Conservation (phyloP, 78 protist genomes). For the Dictyostelium intermedium region DNA sequence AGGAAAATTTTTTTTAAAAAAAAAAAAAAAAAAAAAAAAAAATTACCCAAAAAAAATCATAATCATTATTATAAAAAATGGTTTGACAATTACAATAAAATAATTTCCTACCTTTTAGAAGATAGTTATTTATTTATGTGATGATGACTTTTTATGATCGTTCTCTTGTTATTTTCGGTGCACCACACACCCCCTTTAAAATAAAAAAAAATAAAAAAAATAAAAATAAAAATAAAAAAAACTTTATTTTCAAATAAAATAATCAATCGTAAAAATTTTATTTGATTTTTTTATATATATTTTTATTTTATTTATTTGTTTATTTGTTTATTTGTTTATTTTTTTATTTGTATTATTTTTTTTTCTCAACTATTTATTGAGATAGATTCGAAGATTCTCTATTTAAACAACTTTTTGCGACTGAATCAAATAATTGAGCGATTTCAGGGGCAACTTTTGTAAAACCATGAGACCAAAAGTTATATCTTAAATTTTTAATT, state of each 20-base stretch:
- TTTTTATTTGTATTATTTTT: neutral
- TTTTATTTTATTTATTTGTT: neutral
- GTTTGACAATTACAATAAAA: neutral
- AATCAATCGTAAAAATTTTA: neutral
- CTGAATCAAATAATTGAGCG: conserved; percentile 93
- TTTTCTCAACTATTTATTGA: neutral
- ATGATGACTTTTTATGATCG: neutral
- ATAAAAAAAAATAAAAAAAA: no score
- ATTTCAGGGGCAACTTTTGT: conserved; percentile 94
- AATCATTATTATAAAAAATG: neutral
- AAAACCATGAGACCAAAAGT: conserved; percentile 92
- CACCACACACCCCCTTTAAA: neutral
- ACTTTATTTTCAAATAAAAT: neutral
- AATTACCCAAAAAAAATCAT: no score
- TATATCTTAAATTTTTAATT: conserved; percentile 94
- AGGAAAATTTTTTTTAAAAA: neutral
- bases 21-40: neutral
- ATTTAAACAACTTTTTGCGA: conserved; percentile 85
- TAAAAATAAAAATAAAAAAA: no score
- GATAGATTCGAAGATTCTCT: conserved; percentile 39
- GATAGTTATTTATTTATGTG: neutral
- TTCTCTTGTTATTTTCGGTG: neutral
- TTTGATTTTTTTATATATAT: neutral
- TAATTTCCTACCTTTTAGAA: neutral
- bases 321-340: neutral